Evolutionary conservation across 2,329 filamentous ascomycete genomes (phyloP), one percentile per base, ranked within the genome.

Genomic region (Neopestalotiopsis clavispora): DNA sequence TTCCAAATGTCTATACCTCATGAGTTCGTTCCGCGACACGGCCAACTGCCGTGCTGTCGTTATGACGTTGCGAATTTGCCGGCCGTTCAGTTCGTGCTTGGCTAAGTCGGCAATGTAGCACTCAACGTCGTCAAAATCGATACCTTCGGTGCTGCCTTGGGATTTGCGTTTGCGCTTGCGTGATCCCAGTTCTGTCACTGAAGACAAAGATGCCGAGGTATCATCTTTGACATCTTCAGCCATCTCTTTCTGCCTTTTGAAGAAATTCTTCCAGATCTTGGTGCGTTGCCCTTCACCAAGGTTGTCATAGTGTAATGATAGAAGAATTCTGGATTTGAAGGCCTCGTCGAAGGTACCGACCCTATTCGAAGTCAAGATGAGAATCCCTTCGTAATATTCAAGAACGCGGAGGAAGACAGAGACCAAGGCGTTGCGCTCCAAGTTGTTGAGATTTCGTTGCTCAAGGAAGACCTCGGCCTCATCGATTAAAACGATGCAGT

Each of bases 361-460:
- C 0, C 82, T 78, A 34, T 83, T 81, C 13, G 78, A 77, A 1
- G 83, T 84, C 0, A 84, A 75, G 69, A 84, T 79, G 3, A 81
- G 73, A 67, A 84, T 80, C 45, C 82, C 82, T n/a, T 78, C 73
- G 66, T 82, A 83, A 69, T 83, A 83, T 42, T 82, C 79, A 2
- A 84, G 72, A 4, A 76, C 75, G 12, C 81, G 78, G 13, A 84
- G 76, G 65, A 80, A 78, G 14, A 79, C 78, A 4, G 73, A 74
- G 1, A 74, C 74, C 0, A 74, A 67, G 0, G 72, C 72, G 32
- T 76, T 75, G 2, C 74, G 70, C 1, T 72, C 42, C 1, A 74
- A 71, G 38, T 74, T 68, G 14, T 45, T 32, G 4, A 71, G 40
- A 1, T 58, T 70, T 1, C 74, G 62, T 58, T 75, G 65, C 59